A percentile compares a stretch with the other conserved stretches of the same genome.
These are phyloP conservation scores for Populus pruinosa DNA, from an alignment of 345 rosid species.

Conservation along the genomic window DNA sequence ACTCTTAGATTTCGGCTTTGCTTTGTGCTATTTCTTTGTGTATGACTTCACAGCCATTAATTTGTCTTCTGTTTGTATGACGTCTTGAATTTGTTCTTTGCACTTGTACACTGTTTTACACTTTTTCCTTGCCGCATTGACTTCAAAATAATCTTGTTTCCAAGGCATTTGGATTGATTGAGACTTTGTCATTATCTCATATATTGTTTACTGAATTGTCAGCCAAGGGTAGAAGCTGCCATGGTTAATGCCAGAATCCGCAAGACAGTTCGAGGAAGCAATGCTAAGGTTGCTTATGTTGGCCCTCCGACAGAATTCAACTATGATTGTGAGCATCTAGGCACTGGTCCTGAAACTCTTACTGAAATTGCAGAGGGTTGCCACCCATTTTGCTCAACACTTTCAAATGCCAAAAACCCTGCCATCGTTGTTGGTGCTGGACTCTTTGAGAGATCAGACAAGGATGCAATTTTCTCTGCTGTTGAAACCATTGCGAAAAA, in stretches of 20 bases:
- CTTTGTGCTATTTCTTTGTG: background rate
- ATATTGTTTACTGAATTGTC: conserved; percentile 28
- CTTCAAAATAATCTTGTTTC: background rate
- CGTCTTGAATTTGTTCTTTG: background rate
- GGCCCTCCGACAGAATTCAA: conserved; percentile 78
- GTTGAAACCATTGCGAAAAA: conserved; percentile 68
- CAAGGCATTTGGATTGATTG: background rate
- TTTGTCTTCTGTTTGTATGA: background rate
- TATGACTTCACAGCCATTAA: background rate
- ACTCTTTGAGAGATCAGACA: conserved; percentile 74
- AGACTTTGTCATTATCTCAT: conserved; percentile 5
- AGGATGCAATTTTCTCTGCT: conserved; percentile 68
- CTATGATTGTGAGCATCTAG: conserved; percentile 82
- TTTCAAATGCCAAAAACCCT: conserved; percentile 79
- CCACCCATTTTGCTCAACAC: conserved; percentile 64
- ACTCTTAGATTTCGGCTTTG: background rate
- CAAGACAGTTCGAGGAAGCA: conserved; percentile 74
- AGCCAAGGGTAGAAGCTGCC: conserved; percentile 98
- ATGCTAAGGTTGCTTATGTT: conserved; percentile 86
- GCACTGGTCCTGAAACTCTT: conserved; percentile 81
- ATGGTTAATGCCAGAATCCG: conserved; percentile 94
- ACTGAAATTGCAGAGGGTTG: conserved; percentile 72
- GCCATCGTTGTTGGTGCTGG: conserved; percentile 90
- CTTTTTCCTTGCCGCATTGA: background rate
- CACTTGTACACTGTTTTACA: background rate